These are phyloP conservation scores for Ceratocystiopsis minuta DNA, from an alignment of 2,329 filamentous ascomycete species.

Conservation along the genomic window DNA sequence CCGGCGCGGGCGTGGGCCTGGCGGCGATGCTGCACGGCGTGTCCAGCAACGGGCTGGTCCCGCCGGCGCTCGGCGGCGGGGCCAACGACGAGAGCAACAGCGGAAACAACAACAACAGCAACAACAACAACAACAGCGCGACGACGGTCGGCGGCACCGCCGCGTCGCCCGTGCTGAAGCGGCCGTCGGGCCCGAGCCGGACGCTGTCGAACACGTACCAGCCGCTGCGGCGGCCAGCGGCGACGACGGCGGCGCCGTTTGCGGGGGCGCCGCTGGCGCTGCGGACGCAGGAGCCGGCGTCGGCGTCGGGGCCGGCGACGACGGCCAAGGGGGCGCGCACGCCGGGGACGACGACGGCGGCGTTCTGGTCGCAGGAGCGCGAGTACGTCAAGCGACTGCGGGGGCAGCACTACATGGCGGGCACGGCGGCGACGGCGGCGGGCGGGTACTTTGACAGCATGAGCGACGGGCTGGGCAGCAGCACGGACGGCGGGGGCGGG, in stretches of 20 bases:
- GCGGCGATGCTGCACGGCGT: neutral
- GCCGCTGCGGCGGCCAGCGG: constrained; percentile 34
- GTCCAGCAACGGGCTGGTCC: constrained; percentile 1
- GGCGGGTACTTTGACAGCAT: constrained; percentile 62
- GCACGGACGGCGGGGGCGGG: constrained; percentile 57
- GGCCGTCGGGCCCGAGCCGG: constrained; percentile 49
- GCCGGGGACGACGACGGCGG: constrained; percentile 12
- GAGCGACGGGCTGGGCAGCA: constrained; percentile 41
- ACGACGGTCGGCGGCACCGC: constrained; percentile 16
- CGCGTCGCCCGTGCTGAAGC: constrained; percentile 30
- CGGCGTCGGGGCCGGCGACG: constrained; percentile 20
- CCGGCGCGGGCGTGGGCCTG: constrained; percentile 4
- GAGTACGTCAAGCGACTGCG: constrained; percentile 86
- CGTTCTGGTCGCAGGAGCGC: constrained; percentile 63
- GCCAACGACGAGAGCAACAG: constrained; percentile 1
- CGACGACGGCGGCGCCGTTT: constrained; percentile 16
- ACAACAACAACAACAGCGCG: constrained; percentile 9
- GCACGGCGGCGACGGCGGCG: too few species aligned
- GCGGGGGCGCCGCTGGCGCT: too few species aligned
- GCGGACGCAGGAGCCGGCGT: too few species aligned
- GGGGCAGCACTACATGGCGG: constrained; percentile 36
- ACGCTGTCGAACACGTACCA: constrained; percentile 71
- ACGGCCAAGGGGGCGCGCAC: constrained; percentile 21
- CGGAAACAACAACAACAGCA: constrained; percentile 9
- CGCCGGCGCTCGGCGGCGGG: neutral